These are phyloP conservation scores for Gaultheria prostrata DNA, from an alignment of 148 eudicot species.

Conservation along the genomic window DNA sequence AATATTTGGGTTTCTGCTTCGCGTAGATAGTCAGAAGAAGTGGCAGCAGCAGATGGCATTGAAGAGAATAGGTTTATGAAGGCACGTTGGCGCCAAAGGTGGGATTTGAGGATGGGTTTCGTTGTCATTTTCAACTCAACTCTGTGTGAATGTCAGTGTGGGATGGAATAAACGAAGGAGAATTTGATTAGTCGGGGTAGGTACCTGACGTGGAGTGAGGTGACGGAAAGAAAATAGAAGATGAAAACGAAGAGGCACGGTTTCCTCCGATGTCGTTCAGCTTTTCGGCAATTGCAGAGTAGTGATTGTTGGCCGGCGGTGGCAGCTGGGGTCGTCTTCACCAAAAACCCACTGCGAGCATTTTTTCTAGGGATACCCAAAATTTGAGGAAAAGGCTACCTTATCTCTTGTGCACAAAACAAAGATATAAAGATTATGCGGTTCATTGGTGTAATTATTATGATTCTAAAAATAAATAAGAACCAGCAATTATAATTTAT, in stretches of 20 bases:
- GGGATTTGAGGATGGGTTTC: background rate
- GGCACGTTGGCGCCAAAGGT: background rate
- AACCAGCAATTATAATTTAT: too few relatives aligned
- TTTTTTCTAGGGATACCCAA: too few relatives aligned
- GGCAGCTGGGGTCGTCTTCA: background rate
- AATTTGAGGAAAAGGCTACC: too few relatives aligned
- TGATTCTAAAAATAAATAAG: too few relatives aligned
- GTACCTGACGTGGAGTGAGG: background rate
- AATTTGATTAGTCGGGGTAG: background rate
- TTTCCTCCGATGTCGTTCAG: background rate
- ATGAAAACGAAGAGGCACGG: background rate
- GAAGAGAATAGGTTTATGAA: slow-evolving; percentile 11
- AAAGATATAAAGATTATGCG: too few relatives aligned
- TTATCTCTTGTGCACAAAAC: too few relatives aligned
- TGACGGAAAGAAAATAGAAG: background rate
- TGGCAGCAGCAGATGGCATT: background rate
- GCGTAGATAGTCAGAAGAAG: background rate
- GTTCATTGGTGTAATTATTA: too few relatives aligned
- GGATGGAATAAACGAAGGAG: background rate
- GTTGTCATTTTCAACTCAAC: background rate
- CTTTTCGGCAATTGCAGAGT: background rate
- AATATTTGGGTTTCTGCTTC: slow-evolving; percentile 35
- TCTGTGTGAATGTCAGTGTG: background rate
- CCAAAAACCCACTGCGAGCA: too few relatives aligned
- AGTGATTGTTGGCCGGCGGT: background rate